A percentile compares a stretch with the other conserved stretches of the same genome.
Evolutionary conservation across 192 early-diverging fungal genomes (phyloP).

Genomic region (Rhizophagus clarus): DNA sequence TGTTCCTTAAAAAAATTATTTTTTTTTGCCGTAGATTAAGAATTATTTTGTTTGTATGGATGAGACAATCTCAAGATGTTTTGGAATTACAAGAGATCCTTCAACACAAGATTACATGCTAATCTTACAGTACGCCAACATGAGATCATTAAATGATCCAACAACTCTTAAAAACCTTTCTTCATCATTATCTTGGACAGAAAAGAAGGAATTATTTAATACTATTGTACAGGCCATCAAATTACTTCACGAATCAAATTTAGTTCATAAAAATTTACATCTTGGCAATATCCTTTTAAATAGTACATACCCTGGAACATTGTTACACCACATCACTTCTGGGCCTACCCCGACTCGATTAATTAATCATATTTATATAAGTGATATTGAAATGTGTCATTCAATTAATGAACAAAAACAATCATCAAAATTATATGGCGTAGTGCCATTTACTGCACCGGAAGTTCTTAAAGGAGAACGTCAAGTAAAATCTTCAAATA

Average conservation of each 20-base stretch:
- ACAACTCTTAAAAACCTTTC: not conserved
- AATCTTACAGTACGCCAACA: not conserved
- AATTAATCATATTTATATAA: not conserved
- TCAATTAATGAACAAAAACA: not conserved
- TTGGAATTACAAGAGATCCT: slow-evolving; percentile 15
- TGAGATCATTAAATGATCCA: not conserved
- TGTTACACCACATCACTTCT: no score
- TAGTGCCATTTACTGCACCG: not conserved
- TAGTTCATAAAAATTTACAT: slow-evolving; percentile 12
- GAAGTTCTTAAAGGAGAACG: not conserved
- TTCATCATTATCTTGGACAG: not conserved
- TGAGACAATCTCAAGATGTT: not conserved
- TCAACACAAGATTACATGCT: not conserved
- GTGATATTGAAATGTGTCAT: not conserved
- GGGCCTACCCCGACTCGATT: no score
- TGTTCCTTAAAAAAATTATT: not conserved
- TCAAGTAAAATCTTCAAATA: not conserved
- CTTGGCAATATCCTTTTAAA: slow-evolving; percentile 6
- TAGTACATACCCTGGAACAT: not conserved
- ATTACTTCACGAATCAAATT: not conserved
- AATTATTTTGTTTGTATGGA: not conserved
- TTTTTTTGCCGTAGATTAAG: not conserved
- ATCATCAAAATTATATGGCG: not conserved
- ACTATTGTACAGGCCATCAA: not conserved
- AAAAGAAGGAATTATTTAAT: not conserved